Evolutionary conservation across 1,139 yeast genomes (phyloP).

Genomic region (Scheffersomyces parashehatae): DNA sequence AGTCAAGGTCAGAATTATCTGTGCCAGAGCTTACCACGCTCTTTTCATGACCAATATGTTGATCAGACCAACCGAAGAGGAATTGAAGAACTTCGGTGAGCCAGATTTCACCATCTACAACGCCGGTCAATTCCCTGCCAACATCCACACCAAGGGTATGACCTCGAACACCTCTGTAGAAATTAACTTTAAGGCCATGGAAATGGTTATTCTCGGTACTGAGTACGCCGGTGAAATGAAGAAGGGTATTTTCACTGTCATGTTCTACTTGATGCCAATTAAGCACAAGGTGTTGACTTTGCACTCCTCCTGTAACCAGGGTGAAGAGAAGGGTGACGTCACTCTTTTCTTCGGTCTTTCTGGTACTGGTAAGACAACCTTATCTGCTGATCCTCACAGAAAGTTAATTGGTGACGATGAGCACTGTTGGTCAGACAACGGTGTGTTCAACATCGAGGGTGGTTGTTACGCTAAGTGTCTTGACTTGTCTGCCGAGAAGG

Average conservation of each 20-base stretch:
- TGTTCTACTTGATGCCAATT: slow-evolving; percentile 98
- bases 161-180: slow-evolving; percentile 94
- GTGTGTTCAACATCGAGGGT: slow-evolving; percentile 99
- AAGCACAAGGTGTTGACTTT: slow-evolving; percentile 88
- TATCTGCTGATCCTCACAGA: slow-evolving; percentile 95
- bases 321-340: slow-evolving; percentile 71
- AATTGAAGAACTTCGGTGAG: slow-evolving; percentile 86
- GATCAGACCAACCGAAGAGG: slow-evolving; percentile 92
- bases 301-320: slow-evolving; percentile 96
- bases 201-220: slow-evolving; percentile 97
- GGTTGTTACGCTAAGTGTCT: slow-evolving; percentile 99
- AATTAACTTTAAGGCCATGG: slow-evolving; percentile 96
- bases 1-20: slow-evolving; percentile 92
- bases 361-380: slow-evolving; percentile 98
- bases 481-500: slow-evolving; percentile 86
- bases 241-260: slow-evolving; percentile 97
- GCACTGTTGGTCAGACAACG: slow-evolving; percentile 98
- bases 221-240: slow-evolving; percentile 99
- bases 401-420: slow-evolving; percentile 97
- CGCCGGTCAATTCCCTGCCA: slow-evolving; percentile 99
- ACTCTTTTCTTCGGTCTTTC: slow-evolving; percentile 95
- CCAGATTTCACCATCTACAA: slow-evolving; percentile 98
- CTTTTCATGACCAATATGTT: slow-evolving; percentile 98
- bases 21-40: slow-evolving; percentile 99
- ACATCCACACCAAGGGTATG: slow-evolving; percentile 96